Conservation (phyloP, 1,284 basidiomycete species). For the Volvariella surrecta region DNA sequence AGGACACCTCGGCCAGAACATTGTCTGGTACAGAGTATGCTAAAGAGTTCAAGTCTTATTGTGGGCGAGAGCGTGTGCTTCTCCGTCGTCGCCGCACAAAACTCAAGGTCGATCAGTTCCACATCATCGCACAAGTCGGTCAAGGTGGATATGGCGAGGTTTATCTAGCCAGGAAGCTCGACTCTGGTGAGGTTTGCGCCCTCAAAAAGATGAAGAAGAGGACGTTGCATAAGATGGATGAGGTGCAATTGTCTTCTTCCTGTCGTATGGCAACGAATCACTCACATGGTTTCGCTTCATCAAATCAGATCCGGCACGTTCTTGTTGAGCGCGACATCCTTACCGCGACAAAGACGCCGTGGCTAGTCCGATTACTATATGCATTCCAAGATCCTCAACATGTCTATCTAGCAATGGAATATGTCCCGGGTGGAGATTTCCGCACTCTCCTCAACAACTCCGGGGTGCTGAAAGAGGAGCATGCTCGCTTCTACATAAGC, state of each 20-base stretch:
- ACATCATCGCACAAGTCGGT: constrained; percentile 94
- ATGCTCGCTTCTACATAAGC: constrained; percentile 89
- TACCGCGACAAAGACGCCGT: constrained; percentile 91
- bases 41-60: constrained; percentile 86
- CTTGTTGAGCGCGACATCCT: constrained; percentile 95
- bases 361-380: constrained; percentile 88
- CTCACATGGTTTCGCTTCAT: constrained; percentile 6
- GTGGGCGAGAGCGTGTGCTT: constrained; percentile 84
- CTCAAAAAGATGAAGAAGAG: constrained; percentile 94
- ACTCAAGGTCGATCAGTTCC: constrained; percentile 83
- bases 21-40: constrained; percentile 57
- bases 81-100: constrained; percentile 85
- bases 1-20: constrained; percentile 67
- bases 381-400: constrained; percentile 88
- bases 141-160: constrained; percentile 97
- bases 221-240: constrained; percentile 94
- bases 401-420: constrained; percentile 98
- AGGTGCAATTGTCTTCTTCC: constrained; percentile 39
- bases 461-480: constrained; percentile 92
- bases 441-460: constrained; percentile 93
- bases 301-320: constrained; percentile 83
- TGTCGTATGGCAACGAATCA: background rate
- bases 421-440: constrained; percentile 95
- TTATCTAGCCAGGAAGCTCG: constrained; percentile 85
- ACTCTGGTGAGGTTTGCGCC: constrained; percentile 91